Conservation (phyloP, 73 alveolate species). For the Symbiodinium pilosum region DNA sequence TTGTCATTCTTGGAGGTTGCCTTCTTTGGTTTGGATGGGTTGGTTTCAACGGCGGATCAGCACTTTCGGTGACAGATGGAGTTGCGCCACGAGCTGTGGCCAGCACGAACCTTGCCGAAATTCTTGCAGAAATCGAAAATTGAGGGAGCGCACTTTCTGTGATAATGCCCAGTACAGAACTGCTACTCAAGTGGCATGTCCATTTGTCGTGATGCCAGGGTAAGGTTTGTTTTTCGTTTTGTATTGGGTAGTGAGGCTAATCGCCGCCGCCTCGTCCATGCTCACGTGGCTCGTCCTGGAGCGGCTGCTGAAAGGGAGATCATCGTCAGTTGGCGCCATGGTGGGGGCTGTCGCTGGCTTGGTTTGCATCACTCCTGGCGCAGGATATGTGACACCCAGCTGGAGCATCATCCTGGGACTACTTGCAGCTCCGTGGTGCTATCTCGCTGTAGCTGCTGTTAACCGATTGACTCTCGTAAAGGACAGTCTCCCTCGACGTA, state of each 20-base stretch:
- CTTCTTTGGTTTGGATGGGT: conserved; percentile 74
- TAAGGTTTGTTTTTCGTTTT: too few relatives aligned
- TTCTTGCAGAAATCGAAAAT: too few relatives aligned
- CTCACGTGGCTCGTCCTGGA: conserved; percentile 48
- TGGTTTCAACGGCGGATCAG: conserved; percentile 68
- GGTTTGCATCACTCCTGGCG: conserved; percentile 75
- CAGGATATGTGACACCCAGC: conserved; percentile 70
- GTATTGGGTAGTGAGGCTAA: not conserved
- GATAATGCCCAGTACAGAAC: too few relatives aligned
- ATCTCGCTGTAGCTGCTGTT: conserved; percentile 12
- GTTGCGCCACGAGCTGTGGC: conserved; percentile 70
- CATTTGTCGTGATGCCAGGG: too few relatives aligned
- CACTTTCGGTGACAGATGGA: conserved; percentile 40
- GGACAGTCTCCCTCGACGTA: not conserved
- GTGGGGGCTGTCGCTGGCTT: conserved; percentile 73
- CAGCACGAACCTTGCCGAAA: conserved; percentile 20
- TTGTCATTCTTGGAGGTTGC: conserved; percentile 51
- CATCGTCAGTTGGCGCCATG: conserved; percentile 37
- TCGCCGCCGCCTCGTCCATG: conserved; percentile 64
- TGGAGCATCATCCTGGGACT: conserved; percentile 71
- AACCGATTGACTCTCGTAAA: conserved; percentile 10
- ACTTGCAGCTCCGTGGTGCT: conserved; percentile 70
- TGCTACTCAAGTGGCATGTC: too few relatives aligned
- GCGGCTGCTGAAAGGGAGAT: conserved; percentile 58
- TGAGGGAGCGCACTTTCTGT: too few relatives aligned